Evolutionary conservation across 345 rosid species (phyloP).

Genomic region (Camelina laxa): DNA sequence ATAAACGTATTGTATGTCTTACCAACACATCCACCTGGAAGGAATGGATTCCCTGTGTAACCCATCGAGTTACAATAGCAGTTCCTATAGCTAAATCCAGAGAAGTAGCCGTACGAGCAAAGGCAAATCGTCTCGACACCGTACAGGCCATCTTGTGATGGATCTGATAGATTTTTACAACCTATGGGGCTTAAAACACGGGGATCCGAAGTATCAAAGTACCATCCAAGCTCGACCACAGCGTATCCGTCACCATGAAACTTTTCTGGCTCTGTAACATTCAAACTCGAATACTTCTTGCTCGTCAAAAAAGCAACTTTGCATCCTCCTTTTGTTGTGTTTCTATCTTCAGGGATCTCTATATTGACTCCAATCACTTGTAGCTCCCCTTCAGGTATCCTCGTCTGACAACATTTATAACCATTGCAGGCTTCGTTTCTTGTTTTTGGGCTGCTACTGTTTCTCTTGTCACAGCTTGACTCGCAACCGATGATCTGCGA

Average conservation of each 20-base stretch:
- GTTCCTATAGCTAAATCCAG: slow-evolving; percentile 32
- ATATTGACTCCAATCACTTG: slow-evolving; percentile 30
- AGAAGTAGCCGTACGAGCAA: slow-evolving; percentile 35
- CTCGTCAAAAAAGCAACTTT: slow-evolving; percentile 42
- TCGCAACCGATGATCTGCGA: slow-evolving; percentile 48
- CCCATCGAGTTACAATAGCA: slow-evolving; percentile 37
- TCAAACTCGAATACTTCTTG: slow-evolving; percentile 28
- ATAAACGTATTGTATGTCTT: slow-evolving; percentile 13
- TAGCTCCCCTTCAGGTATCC: slow-evolving; percentile 39
- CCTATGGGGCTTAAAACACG: not conserved
- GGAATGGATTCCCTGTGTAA: slow-evolving; percentile 41
- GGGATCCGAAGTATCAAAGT: slow-evolving; percentile 35
- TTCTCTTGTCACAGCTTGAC: slow-evolving; percentile 44
- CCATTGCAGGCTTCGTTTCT: slow-evolving; percentile 54
- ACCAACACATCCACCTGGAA: slow-evolving; percentile 43
- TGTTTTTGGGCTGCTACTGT: slow-evolving; percentile 1
- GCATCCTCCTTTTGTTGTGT: slow-evolving; percentile 29
- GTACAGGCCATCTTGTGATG: not conserved
- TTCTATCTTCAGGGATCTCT: slow-evolving; percentile 5
- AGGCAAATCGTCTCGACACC: not conserved
- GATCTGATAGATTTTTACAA: slow-evolving; percentile 19
- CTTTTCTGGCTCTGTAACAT: slow-evolving; percentile 36
- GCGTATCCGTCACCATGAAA: slow-evolving; percentile 31
- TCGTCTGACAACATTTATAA: slow-evolving; percentile 53
- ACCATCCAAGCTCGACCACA: slow-evolving; percentile 41